Percentiles rank a stretch among this genome's conserved stretches.
Evolutionary conservation across 1,284 basidiomycete species (phyloP).

Genomic region (Athelia psychrophila): DNA sequence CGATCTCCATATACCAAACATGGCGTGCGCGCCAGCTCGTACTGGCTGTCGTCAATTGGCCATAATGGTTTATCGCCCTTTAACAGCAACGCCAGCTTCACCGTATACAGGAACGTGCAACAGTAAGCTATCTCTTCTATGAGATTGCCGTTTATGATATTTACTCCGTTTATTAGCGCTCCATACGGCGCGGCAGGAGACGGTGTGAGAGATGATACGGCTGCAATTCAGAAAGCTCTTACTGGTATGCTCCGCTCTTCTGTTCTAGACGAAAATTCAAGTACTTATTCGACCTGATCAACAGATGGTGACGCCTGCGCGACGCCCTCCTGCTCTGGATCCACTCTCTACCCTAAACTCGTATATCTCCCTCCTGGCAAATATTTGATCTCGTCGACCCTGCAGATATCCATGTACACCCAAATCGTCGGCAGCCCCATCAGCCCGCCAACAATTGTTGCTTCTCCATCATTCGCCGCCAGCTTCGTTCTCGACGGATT

Average conservation of each 20-base stretch:
- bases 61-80: not conserved
- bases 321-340: not conserved
- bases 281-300: not conserved
- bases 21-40: no score
- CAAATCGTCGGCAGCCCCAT: not conserved
- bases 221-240: constrained; percentile 39
- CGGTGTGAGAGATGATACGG: constrained; percentile 47
- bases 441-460: not conserved
- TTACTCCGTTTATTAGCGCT: not conserved
- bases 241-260: constrained; percentile 12
- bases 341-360: not conserved
- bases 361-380: not conserved
- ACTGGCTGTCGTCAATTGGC: not conserved
- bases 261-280: not conserved
- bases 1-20: no score
- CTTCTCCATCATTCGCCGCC: not conserved
- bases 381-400: not conserved
- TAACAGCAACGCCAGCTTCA: not conserved
- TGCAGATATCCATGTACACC: not conserved
- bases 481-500: not conserved
- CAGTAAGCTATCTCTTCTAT: no score
- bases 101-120: not conserved
- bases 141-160: no score
- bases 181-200: constrained; percentile 43
- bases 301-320: not conserved